Conservation (phyloP, 257 asterid genomes). For the Ligustrum vulgare region DNA sequence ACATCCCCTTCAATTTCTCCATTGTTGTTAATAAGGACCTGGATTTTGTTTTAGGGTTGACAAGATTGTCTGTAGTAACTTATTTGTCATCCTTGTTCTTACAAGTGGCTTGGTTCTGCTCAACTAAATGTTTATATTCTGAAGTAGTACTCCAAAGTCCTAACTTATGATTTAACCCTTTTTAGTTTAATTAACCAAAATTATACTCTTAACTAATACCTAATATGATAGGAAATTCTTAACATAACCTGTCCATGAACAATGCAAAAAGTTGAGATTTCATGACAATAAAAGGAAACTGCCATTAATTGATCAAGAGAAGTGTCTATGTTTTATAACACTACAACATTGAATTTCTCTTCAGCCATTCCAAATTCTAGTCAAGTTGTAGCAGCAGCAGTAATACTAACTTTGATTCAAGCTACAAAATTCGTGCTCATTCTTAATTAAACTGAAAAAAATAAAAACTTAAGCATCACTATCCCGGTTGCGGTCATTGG, state of each 20-base stretch:
- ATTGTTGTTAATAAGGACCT: background rate
- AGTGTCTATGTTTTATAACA: too few relatives aligned
- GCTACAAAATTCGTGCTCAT: too few relatives aligned
- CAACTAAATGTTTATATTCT: background rate
- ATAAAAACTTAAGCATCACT: too few relatives aligned
- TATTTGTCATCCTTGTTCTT: background rate
- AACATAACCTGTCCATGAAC: background rate
- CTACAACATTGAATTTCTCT: too few relatives aligned
- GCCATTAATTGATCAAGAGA: too few relatives aligned
- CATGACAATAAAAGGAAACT: too few relatives aligned
- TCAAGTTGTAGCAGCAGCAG: too few relatives aligned
- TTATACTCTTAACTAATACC: background rate
- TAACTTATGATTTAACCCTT: background rate
- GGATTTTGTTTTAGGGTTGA: background rate
- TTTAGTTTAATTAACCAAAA: background rate
- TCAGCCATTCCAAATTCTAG: too few relatives aligned
- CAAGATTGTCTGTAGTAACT: background rate
- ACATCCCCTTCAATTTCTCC: background rate
- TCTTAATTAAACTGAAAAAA: too few relatives aligned
- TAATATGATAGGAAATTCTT: background rate
- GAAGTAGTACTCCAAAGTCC: background rate
- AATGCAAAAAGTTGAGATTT: background rate
- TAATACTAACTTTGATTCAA: too few relatives aligned
- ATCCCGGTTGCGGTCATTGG: too few relatives aligned
- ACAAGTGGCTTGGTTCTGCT: background rate